Conservation (phyloP, 1,139 yeast genomes). For the Debaryomyces subglobosus region DNA sequence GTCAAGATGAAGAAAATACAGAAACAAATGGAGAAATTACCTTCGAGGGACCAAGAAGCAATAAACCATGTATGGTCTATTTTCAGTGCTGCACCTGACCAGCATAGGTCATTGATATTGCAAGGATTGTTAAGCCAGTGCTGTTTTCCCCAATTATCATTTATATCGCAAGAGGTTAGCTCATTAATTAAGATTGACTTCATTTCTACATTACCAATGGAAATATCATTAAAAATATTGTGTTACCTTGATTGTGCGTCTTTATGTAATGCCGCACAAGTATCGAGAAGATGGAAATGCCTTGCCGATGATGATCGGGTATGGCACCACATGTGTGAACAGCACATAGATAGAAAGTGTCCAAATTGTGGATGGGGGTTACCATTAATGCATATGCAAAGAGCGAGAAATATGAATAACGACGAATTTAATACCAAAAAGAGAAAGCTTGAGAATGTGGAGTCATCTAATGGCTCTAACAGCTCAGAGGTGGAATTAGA, state of each 20-base stretch:
- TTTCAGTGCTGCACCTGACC: constrained; percentile 70
- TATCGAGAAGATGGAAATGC: constrained; percentile 79
- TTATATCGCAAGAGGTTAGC: constrained; percentile 77
- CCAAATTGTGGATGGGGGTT: constrained; percentile 99
- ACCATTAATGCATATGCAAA: constrained; percentile 84
- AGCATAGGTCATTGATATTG: constrained; percentile 71
- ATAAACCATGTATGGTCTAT: constrained; percentile 79
- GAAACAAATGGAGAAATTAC: constrained; percentile 57
- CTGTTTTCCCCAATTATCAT: constrained; percentile 91
- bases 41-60: constrained; percentile 68
- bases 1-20: constrained; percentile 65
- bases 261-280: constrained; percentile 91
- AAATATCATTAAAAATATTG: constrained; percentile 78
- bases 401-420: constrained; percentile 57
- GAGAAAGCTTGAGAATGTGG: constrained; percentile 30
- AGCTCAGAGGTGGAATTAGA: constrained; percentile 17
- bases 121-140: constrained; percentile 88
- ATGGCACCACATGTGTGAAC: constrained; percentile 98
- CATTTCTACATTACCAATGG: constrained; percentile 81
- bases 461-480: constrained; percentile 7
- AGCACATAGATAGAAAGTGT: constrained; percentile 94
- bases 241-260: constrained; percentile 91
- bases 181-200: constrained; percentile 86
- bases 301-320: constrained; percentile 95
- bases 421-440: constrained; percentile 30